Evolutionary conservation across 2,329 filamentous ascomycete species (phyloP).

Genomic region (Fusarium sp.): DNA sequence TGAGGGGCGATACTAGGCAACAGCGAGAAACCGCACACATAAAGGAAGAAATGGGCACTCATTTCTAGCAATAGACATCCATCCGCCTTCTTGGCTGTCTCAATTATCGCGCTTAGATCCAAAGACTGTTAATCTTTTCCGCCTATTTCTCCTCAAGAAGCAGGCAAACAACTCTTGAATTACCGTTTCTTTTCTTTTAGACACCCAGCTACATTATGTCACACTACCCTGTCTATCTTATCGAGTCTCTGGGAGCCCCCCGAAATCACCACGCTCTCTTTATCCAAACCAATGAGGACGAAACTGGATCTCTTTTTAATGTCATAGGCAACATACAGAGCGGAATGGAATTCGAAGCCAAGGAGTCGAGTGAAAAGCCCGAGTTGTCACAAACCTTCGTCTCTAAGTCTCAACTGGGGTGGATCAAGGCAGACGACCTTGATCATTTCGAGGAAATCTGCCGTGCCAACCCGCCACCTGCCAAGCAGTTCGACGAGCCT

Average conservation of each 20-base stretch:
- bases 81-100: background rate
- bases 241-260: background rate
- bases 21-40: background rate
- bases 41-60: background rate
- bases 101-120: too few relatives aligned
- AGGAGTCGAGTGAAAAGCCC: background rate
- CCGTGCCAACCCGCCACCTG: background rate
- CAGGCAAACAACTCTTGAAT: too few relatives aligned
- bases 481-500: background rate
- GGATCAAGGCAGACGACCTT: background rate
- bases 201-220: background rate
- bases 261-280: background rate
- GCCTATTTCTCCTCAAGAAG: too few relatives aligned
- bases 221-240: background rate
- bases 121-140: too few relatives aligned
- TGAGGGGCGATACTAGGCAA: background rate
- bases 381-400: background rate
- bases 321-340: background rate
- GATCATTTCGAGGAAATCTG: background rate
- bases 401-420: background rate
- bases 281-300: background rate
- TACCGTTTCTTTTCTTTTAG: background rate
- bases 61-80: accelerated
- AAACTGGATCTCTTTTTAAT: background rate
- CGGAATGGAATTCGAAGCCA: background rate